Percentiles rank a stretch among this genome's conserved stretches.
These are phyloP conservation scores for Trichoderma pleuroti DNA, from an alignment of 2,329 filamentous ascomycete species.

Conservation along the genomic window DNA sequence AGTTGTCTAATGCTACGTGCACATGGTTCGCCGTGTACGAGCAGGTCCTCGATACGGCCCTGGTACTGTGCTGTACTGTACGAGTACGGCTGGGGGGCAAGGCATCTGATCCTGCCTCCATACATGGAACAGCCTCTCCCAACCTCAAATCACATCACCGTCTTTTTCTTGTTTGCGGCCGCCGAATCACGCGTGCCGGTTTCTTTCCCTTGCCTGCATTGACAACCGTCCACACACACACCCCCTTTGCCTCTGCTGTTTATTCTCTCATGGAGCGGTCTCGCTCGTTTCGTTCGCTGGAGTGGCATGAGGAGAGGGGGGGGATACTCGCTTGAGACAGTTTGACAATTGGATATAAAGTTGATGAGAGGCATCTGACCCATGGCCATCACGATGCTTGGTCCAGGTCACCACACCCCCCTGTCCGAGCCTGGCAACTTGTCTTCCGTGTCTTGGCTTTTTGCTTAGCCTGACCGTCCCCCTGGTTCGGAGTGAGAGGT, in stretches of 20 bases:
- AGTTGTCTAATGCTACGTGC: constrained; percentile 4
- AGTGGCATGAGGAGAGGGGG: background rate
- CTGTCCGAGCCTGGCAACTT: constrained; percentile 2
- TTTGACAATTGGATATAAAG: background rate
- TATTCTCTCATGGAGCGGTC: background rate
- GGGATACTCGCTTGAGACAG: background rate
- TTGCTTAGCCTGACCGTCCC: constrained; percentile 2
- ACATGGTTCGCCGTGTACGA: background rate
- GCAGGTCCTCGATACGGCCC: background rate
- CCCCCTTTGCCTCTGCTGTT: background rate
- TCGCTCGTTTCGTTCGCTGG: background rate
- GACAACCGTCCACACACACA: background rate
- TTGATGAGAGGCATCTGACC: constrained; percentile 13
- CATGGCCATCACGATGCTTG: constrained; percentile 8
- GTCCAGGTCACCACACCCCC: background rate
- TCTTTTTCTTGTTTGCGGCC: background rate
- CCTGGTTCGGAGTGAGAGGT: background rate
- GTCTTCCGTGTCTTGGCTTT: constrained; percentile 12
- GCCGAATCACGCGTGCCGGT: background rate
- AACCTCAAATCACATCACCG: background rate
- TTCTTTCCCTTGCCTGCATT: background rate
- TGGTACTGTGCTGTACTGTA: background rate
- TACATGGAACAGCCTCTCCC: background rate
- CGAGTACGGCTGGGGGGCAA: no score
- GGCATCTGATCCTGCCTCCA: constrained; percentile 15